phyloP scores from a whole-genome alignment of 306 rosid species.

The Ochetophila trinervis region DNA sequence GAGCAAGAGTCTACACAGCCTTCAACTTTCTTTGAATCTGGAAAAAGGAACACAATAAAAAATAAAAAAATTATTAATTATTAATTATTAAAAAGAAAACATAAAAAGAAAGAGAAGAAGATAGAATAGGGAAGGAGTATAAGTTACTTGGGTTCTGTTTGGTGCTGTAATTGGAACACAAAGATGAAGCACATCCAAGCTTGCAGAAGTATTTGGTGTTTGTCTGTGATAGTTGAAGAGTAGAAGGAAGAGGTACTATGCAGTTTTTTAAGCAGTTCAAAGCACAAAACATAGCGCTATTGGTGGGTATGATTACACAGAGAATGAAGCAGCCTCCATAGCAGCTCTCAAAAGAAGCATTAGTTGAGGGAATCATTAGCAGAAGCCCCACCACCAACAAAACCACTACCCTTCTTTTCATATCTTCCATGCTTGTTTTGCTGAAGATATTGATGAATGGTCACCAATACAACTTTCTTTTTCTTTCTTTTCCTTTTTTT shows the following conservation, averaged over 20 bases:
- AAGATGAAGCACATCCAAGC: conserved; percentile 42
- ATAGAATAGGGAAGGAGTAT: background rate
- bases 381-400: conserved; percentile 11
- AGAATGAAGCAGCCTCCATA: conserved; percentile 36
- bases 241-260: conserved; percentile 15
- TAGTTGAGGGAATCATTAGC: conserved; percentile 9
- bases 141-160: conserved; percentile 29
- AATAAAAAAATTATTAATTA: background rate
- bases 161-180: conserved; percentile 39
- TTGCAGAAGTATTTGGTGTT: conserved; percentile 28
- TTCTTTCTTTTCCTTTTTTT: too few relatives aligned
- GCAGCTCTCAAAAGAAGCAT: conserved; percentile 34
- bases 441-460: background rate
- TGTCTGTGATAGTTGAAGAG: background rate
- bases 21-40: conserved; percentile 38
- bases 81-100: background rate
- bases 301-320: conserved; percentile 32
- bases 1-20: conserved; percentile 52
- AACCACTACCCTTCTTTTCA: background rate
- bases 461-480: too few relatives aligned
- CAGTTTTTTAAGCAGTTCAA: conserved; percentile 38
- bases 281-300: conserved; percentile 29
- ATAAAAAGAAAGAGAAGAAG: background rate
- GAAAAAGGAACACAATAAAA: too few relatives aligned
- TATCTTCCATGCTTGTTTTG: background rate